These are phyloP conservation scores for Ceratocystis lukuohia DNA, from an alignment of 2,329 filamentous ascomycete genomes.

Conservation along the genomic window DNA sequence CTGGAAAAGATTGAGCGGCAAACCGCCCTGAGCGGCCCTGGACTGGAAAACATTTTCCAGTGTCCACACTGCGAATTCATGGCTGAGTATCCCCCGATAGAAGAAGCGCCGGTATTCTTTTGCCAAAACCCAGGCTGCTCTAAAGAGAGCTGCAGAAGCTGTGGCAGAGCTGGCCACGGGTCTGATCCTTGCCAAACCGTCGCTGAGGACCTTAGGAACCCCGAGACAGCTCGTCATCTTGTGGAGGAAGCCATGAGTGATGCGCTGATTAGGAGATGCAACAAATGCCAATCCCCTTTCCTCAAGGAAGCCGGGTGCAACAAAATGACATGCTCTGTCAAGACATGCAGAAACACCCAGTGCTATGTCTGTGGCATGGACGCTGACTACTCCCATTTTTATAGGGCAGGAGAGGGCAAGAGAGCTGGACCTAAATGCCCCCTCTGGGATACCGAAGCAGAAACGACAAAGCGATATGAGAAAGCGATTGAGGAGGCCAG, in stretches of 20 bases:
- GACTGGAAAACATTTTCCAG: constrained; percentile 55
- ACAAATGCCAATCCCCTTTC: constrained; percentile 56
- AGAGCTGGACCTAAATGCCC: constrained; percentile 45
- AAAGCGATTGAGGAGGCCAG: not conserved
- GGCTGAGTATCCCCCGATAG: constrained; percentile 54
- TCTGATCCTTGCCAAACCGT: constrained; percentile 49
- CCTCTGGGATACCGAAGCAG: constrained; percentile 45
- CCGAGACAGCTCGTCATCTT: constrained; percentile 46
- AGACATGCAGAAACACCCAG: constrained; percentile 38
- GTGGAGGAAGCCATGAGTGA: constrained; percentile 78
- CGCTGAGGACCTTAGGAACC: constrained; percentile 48
- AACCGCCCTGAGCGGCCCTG: constrained; percentile 53
- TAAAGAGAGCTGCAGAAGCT: constrained; percentile 53
- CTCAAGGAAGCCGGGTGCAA: constrained; percentile 72
- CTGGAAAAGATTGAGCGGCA: constrained; percentile 61
- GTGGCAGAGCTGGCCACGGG: constrained; percentile 54
- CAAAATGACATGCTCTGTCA: constrained; percentile 60
- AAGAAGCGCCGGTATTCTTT: constrained; percentile 57
- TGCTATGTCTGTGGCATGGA: constrained; percentile 62
- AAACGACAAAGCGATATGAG: not conserved
- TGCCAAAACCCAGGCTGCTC: constrained; percentile 55
- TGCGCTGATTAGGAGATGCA: constrained; percentile 65
- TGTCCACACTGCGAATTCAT: constrained; percentile 78
- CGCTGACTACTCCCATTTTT: constrained; percentile 57
- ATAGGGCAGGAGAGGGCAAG: constrained; percentile 29